Conservation (phyloP, 176 grass and related monocot species). For the Triticum monococcum region DNA sequence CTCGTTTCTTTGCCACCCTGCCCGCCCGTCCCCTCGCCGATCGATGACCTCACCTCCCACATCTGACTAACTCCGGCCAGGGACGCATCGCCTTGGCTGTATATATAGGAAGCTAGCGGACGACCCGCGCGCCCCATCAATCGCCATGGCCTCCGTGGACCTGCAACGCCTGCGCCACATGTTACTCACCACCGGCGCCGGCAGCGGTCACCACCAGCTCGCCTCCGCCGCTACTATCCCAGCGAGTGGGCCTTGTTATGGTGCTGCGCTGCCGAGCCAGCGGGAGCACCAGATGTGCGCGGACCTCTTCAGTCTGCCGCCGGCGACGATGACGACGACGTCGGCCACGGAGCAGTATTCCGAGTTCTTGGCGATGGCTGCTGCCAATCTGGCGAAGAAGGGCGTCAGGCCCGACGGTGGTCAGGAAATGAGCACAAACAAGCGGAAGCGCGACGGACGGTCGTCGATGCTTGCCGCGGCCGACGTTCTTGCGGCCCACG, state of each 20-base stretch:
- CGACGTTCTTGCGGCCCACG: conserved; percentile 15
- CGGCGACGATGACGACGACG: background rate
- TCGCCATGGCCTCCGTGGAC: conserved; percentile 63
- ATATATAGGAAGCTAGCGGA: background rate
- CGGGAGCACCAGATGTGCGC: background rate
- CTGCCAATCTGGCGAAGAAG: conserved; percentile 32
- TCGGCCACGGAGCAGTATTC: background rate
- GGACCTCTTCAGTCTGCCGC: background rate
- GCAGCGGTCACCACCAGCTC: background rate
- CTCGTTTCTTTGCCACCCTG: conserved; percentile 6
- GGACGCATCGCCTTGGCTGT: background rate
- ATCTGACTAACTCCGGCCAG: background rate
- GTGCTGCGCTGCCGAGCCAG: background rate
- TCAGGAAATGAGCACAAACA: background rate
- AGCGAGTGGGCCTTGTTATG: background rate
- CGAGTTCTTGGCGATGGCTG: background rate
- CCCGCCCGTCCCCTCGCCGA: background rate
- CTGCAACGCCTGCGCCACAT: conserved; percentile 41
- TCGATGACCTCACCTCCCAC: conserved; percentile 10
- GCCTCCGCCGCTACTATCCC: background rate
- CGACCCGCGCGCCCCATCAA: background rate
- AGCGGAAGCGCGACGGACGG: conserved; percentile 34
- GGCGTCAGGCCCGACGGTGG: conserved; percentile 10
- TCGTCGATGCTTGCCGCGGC: background rate
- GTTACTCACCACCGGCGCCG: conserved; percentile 3